Evolutionary conservation across 345 rosid species (phyloP).

Genomic region (Eucalyptus regnans): DNA sequence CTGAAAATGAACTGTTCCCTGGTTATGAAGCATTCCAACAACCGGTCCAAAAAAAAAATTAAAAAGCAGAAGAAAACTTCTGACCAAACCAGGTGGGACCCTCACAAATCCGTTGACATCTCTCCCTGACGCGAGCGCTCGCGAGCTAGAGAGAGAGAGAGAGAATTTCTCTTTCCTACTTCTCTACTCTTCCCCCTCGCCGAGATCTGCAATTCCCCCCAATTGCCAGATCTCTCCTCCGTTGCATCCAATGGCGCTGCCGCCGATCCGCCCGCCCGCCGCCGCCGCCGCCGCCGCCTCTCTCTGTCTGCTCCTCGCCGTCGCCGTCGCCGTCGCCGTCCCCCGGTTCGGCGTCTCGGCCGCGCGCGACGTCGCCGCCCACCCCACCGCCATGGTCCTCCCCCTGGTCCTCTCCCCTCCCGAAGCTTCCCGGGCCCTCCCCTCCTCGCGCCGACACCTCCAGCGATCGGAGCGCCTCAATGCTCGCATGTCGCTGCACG

Average conservation of each 20-base stretch:
- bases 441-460: conserved; percentile 41
- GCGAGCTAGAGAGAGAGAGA: neutral
- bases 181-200: neutral
- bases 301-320: neutral
- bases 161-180: neutral
- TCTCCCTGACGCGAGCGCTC: neutral
- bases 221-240: neutral
- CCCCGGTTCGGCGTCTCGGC: conserved; percentile 4
- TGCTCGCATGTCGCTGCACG: conserved; percentile 90
- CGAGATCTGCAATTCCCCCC: neutral
- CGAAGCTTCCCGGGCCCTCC: conserved; percentile 16
- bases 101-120: neutral
- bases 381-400: conserved; percentile 39
- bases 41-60: neutral
- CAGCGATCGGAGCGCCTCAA: conserved; percentile 33
- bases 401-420: conserved; percentile 56
- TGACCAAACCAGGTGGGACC: neutral
- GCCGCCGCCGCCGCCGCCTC: neutral
- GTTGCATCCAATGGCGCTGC: neutral
- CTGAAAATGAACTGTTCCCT: too few species aligned
- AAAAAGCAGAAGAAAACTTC: neutral
- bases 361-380: neutral
- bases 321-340: neutral
- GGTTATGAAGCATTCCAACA: neutral
- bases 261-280: conserved; percentile 11